Evolutionary conservation across 176 grass and related monocot species (phyloP).

Genomic region (Bonia amplexicaulis): DNA sequence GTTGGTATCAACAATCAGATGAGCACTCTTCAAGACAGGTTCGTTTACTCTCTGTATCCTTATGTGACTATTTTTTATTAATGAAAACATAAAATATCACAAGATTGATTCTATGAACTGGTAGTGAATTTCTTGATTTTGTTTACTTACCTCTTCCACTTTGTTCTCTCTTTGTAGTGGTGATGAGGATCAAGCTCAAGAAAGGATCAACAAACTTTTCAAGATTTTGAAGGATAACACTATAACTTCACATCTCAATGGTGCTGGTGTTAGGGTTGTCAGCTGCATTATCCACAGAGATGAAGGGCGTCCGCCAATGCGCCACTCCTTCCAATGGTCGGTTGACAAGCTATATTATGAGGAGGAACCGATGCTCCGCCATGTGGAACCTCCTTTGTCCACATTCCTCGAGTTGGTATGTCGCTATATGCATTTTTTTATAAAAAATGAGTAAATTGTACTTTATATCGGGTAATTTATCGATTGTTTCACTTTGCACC

Average conservation of each 20-base stretch:
- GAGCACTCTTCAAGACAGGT: conserved; percentile 98
- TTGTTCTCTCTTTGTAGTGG: conserved; percentile 55
- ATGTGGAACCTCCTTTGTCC: conserved; percentile 93
- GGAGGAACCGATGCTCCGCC: conserved; percentile 88
- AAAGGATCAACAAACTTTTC: conserved; percentile 87
- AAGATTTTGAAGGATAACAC: conserved; percentile 90
- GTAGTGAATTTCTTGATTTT: conserved; percentile 3
- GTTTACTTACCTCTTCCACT: conserved; percentile 26
- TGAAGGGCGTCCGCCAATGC: conserved; percentile 93
- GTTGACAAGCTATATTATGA: conserved; percentile 80
- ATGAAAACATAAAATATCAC: conserved; percentile 3
- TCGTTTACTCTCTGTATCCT: conserved; percentile 9
- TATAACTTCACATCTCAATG: conserved; percentile 71
- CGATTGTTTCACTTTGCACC: too few species aligned
- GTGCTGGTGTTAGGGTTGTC: conserved; percentile 62
- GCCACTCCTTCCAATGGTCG: conserved; percentile 95
- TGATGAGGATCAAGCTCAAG: conserved; percentile 98
- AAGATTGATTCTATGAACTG: conserved; percentile 5
- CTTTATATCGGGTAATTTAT: too few species aligned
- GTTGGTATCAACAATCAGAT: conserved; percentile 99
- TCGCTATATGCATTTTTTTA: conserved; percentile 18
- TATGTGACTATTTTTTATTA: conserved; percentile 23
- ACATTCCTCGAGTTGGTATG: conserved; percentile 93
- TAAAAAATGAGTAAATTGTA: not conserved
- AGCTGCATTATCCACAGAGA: conserved; percentile 99